Evolutionary conservation across 192 early-diverging fungal species (phyloP).

Genomic region (Linnemannia elongata): DNA sequence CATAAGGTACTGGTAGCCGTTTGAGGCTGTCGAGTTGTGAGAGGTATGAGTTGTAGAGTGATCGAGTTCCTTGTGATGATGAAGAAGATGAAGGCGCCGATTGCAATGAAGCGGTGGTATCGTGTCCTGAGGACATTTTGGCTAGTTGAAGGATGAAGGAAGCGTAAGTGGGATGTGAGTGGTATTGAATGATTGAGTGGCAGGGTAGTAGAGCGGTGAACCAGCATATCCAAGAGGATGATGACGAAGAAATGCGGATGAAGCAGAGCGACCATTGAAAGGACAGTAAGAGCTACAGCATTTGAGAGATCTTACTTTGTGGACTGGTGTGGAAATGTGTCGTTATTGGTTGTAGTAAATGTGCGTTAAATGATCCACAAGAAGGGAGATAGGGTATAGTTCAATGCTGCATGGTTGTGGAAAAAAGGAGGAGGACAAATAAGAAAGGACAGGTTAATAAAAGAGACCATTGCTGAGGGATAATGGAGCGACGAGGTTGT

Average conservation of each 20-base stretch:
- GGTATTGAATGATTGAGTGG: not conserved
- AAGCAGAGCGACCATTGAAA: not conserved
- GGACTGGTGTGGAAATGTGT: not conserved
- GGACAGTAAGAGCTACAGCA: not conserved
- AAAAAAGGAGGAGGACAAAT: no score
- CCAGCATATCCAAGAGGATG: not conserved
- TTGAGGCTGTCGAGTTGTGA: constrained; percentile 53
- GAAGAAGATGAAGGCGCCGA: not conserved
- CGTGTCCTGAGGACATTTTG: not conserved
- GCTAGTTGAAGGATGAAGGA: not conserved
- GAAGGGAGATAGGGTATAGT: not conserved
- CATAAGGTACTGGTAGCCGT: constrained; percentile 50
- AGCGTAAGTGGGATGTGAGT: not conserved
- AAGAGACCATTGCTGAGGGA: not conserved
- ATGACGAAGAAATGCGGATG: not conserved
- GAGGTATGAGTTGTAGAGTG: constrained; percentile 14
- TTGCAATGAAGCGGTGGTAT: constrained; percentile 1
- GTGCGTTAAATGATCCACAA: not conserved
- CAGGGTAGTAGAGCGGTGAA: not conserved
- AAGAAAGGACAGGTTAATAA: not conserved
- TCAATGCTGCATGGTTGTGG: not conserved
- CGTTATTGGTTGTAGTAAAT: not conserved
- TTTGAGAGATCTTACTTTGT: not conserved
- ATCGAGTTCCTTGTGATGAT: not conserved
- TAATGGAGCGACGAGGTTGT: not conserved